Conservation (phyloP, 495 filamentous ascomycete genomes). For the Cercophora sp. region DNA sequence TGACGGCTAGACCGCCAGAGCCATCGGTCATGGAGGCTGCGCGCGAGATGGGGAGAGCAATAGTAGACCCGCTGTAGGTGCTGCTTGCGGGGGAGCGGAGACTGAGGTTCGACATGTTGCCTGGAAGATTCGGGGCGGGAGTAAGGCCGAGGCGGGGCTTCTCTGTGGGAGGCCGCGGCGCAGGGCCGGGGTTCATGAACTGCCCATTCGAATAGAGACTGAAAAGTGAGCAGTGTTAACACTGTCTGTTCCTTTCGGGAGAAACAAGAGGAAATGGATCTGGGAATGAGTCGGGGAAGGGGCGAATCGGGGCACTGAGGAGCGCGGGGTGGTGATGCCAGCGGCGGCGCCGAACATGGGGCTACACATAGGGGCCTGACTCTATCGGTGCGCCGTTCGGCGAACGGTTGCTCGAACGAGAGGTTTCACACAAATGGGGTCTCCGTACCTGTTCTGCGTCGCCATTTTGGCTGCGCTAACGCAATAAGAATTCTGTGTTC, state of each 20-base stretch:
- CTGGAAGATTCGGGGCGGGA: slow-evolving; percentile 65
- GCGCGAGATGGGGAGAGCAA: slow-evolving; percentile 61
- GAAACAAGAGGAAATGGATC: too few relatives aligned
- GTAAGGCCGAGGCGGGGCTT: slow-evolving; percentile 76
- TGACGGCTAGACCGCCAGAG: slow-evolving; percentile 60
- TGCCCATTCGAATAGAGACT: slow-evolving; percentile 64
- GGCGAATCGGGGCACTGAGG: too few relatives aligned
- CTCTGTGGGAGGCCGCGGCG: slow-evolving; percentile 82
- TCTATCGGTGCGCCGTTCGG: too few relatives aligned
- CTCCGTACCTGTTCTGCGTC: slow-evolving; percentile 25
- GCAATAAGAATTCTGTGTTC: too few relatives aligned
- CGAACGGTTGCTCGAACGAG: too few relatives aligned
- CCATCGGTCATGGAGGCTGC: slow-evolving; percentile 59
- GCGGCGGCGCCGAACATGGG: too few relatives aligned
- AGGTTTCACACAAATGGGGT: too few relatives aligned
- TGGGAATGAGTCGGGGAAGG: too few relatives aligned
- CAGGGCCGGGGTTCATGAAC: slow-evolving; percentile 97
- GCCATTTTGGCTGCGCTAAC: slow-evolving; percentile 21
- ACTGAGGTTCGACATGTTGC: slow-evolving; percentile 72
- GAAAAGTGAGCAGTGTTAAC: too few relatives aligned
- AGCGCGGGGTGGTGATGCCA: too few relatives aligned
- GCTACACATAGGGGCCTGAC: too few relatives aligned
- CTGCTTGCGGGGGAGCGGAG: slow-evolving; percentile 58
- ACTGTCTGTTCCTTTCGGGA: too few relatives aligned
- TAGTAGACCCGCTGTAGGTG: slow-evolving; percentile 60